A percentile compares a stretch with the other conserved stretches of the same genome.
Evolutionary conservation across 208 protist species (phyloP).

Genomic region (Leishmania guyanensis): DNA sequence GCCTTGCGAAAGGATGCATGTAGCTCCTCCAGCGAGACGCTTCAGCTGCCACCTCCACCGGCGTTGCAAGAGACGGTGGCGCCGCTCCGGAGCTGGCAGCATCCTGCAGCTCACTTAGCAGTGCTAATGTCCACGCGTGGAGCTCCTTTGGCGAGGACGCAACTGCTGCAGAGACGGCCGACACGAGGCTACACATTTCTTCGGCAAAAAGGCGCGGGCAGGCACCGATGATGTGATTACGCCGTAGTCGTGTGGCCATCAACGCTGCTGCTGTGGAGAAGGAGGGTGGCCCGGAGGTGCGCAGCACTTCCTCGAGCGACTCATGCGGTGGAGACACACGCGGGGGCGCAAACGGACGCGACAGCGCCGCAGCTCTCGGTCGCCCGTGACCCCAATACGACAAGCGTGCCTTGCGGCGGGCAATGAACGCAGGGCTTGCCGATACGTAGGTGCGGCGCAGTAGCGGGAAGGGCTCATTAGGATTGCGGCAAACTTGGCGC

Average conservation of each 20-base stretch:
- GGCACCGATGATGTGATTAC: slow-evolving; percentile 9
- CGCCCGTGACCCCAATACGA: background rate
- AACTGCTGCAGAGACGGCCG: background rate
- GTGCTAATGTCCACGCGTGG: background rate
- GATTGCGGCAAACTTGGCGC: background rate
- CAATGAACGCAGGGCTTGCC: background rate
- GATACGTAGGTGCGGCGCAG: background rate
- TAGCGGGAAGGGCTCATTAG: background rate
- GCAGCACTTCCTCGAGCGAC: background rate
- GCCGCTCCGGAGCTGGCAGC: background rate
- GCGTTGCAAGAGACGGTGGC: background rate
- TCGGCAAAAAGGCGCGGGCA: slow-evolving; percentile 26
- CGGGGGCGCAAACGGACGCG: background rate
- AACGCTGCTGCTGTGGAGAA: background rate
- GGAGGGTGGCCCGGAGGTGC: background rate
- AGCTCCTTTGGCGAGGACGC: background rate
- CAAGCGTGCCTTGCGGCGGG: background rate
- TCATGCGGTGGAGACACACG: background rate
- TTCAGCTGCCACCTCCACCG: background rate
- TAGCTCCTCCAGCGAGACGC: background rate
- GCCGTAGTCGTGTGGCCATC: slow-evolving; percentile 11
- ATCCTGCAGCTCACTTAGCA: slow-evolving; percentile 1
- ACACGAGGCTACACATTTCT: slow-evolving; percentile 5
- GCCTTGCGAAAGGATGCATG: slow-evolving; percentile 2
- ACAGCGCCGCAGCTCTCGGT: slow-evolving; percentile 1